Evolutionary conservation across 257 asterid species (phyloP), one percentile per base, ranked within the genome.

Genomic region (Ophiorrhiza pumila): DNA sequence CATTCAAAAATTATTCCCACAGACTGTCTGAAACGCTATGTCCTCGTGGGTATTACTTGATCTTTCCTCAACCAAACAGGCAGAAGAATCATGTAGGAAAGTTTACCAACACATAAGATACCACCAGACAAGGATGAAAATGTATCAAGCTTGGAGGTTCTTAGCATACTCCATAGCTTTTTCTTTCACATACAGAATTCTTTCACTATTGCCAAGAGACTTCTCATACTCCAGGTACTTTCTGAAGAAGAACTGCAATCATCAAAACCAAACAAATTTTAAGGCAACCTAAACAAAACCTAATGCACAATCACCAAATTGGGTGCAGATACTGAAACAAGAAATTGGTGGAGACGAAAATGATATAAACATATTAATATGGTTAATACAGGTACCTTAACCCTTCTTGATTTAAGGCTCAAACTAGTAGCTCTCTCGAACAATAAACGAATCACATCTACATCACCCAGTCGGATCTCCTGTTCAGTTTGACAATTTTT

Each of bases 361-460:
- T 18, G 14, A 37, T 18, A 65, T 42, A 4, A 37, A 4, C 25
- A 64, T 7, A 64, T 32, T 11, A 15, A 64, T 1, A 5, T 17
- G 14, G 13, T 64, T 39, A 25, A 11, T 12, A 50, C 34, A 56
- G 63, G 11, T 75, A 93, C 98, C 99, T 90, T 90, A 85, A 95
- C 92, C 83, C 86, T 92, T 85, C 85, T 92, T n/a, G 91, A 90
- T 25, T 95, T 87, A 35, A 92, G 90, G 81, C 92, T 85, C 85
- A 95, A 83, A 80, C 92, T 92, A 78, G 82, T 87, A 70, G 97
- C 95, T 81, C 98, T 90, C 80, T 95, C 99, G 80, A 95, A 95
- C 64, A 95, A 80, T 29, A 95, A 90, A 63, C 94, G 98, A 42
- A 92, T 87, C 70, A 86, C 74, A 68, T 92, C 99, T 34, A 56